Base-by-base conservation (phyloP, 352 stramenopile genomes). In the Phytopythium chamaehyphon region DNA sequence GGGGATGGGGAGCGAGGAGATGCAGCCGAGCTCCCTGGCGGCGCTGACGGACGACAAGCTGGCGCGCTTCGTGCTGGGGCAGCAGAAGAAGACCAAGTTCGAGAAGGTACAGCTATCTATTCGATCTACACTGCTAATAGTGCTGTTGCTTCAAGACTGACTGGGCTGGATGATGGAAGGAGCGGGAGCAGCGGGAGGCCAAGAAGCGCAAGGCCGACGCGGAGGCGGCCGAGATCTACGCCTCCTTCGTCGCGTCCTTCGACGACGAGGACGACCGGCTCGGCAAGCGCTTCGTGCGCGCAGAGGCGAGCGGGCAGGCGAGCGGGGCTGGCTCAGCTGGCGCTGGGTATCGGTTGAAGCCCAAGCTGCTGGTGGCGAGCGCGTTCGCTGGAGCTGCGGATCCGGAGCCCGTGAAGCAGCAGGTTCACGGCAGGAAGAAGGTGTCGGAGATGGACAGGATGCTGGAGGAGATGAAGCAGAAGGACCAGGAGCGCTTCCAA, bases 201-300 rank as follows among this genome's bases (percentile, higher is more conserved):
- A 90, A 86, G 55, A 94, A 94, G 71, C 71, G 79, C 40, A 71
- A 86, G 40, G 88, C 86, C 0, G 88, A 97, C 37, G 83, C 68
- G 22, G 88, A 97, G 61, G 86, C 86, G 6, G 83, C 86, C 26
- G 80, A 83, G 60, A 90, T 96, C 54, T 96, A 96, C 64, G 76
- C 90, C 48, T 83, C 71, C 48, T 97, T 97, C 64, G 87, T 96
- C 31, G 83, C 84, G 35, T 96, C 86, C 10, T 97, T 97, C 54
- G 83, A 95, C 16, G 67, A 90, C 24, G 73, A 87, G 19, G 77
- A 88, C 44, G 72, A 75, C 24, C 68, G 60, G 14, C 51, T 66
- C 42, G 78, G 78, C 59, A 89, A 89, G 49, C 61, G 72, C 28
- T 89, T 89, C 64, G 78, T 89, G 22, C 72, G 78, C 28, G 59